A percentile compares a stretch with the other conserved stretches of the same genome.
phyloP scores from a whole-genome alignment of 2,329 filamentous ascomycete species.

The Exophiala sp. region DNA sequence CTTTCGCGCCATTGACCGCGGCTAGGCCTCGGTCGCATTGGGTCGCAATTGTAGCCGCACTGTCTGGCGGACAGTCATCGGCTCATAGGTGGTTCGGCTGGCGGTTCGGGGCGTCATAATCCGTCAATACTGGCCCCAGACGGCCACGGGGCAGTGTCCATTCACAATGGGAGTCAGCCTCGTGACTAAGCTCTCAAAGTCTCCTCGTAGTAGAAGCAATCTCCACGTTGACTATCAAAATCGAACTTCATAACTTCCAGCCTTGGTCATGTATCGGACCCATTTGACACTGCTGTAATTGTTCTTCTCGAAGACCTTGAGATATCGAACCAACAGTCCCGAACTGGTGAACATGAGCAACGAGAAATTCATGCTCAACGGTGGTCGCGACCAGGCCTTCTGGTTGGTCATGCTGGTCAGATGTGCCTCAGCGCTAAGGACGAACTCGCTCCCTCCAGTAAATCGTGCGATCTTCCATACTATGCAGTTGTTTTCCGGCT shows the following conservation, averaged over 20 bases:
- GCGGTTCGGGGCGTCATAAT: too few species aligned
- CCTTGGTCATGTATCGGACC: conserved; percentile 98
- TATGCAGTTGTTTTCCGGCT: conserved; percentile 95
- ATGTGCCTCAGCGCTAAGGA: conserved; percentile 87
- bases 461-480: conserved; percentile 99
- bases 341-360: conserved; percentile 98
- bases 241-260: conserved; percentile 96
- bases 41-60: too few species aligned
- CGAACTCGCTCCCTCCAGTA: conserved; percentile 94
- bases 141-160: too few species aligned
- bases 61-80: too few species aligned
- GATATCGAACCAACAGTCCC: conserved; percentile 83
- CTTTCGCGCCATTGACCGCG: too few species aligned
- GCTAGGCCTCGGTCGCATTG: too few species aligned
- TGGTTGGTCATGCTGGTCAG: conserved; percentile 97
- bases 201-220: background rate
- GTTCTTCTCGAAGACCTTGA: conserved; percentile 99
- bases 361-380: conserved; percentile 86
- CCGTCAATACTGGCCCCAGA: too few species aligned
- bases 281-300: conserved; percentile 99
- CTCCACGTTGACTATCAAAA: conserved; percentile 36
- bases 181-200: too few species aligned
- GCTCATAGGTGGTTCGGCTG: too few species aligned
- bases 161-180: background rate
- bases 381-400: conserved; percentile 92